These are phyloP conservation scores for Xylariaceae sp. DNA, from an alignment of 2,329 filamentous ascomycete genomes.

Conservation along the genomic window DNA sequence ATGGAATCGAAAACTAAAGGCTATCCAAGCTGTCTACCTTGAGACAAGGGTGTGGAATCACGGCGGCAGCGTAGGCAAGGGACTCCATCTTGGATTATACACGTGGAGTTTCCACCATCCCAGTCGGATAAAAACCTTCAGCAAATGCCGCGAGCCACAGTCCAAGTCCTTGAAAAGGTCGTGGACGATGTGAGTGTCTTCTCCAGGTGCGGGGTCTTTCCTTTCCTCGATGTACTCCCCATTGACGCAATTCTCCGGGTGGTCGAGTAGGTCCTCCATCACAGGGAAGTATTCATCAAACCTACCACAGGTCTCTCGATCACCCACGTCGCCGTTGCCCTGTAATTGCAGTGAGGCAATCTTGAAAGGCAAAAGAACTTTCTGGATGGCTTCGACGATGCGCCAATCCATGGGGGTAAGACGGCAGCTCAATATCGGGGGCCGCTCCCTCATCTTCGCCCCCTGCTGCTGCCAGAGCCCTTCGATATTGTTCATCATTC, in stretches of 20 bases:
- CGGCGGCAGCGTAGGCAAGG: background rate
- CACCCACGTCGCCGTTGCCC: background rate
- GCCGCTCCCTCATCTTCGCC: background rate
- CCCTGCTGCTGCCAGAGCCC: background rate
- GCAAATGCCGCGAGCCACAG: background rate
- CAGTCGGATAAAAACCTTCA: background rate
- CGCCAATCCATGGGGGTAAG: constrained; percentile 2
- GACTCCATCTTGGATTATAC: background rate
- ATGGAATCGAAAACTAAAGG: background rate
- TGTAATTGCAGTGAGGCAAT: background rate
- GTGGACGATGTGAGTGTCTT: background rate
- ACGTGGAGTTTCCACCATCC: background rate
- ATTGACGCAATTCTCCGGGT: too few species aligned
- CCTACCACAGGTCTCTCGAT: background rate
- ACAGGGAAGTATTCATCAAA: constrained; percentile 3
- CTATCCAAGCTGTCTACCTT: background rate
- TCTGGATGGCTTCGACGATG: background rate
- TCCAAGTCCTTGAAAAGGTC: background rate
- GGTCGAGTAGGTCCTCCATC: constrained; percentile 2
- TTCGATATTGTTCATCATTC: background rate
- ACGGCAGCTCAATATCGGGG: background rate
- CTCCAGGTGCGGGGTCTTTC: background rate
- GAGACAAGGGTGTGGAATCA: background rate
- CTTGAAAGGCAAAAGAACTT: background rate
- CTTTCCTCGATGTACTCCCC: too few species aligned